phyloP scores from a whole-genome alignment of 257 asterid genomes.

The Euphrasia confusa region DNA sequence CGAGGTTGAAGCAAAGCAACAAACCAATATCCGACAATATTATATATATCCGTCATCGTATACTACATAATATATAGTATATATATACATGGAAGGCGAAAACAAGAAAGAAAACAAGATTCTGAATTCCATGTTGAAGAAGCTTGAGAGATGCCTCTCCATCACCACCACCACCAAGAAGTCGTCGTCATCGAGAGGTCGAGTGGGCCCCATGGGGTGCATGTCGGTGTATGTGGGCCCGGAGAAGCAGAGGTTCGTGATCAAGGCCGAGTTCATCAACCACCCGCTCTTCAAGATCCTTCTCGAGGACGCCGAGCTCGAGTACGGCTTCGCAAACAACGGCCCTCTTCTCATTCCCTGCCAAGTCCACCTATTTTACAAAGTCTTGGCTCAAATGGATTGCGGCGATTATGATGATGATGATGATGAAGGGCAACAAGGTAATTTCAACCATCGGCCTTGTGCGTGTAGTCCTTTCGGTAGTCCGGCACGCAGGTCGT shows the following conservation, averaged over 20 bases:
- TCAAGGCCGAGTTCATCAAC: constrained; percentile 19
- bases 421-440: neutral
- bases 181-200: neutral
- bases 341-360: constrained; percentile 63
- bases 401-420: constrained; percentile 10
- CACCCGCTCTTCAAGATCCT: constrained; percentile 68
- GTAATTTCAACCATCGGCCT: neutral
- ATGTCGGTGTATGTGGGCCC: neutral
- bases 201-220: constrained; percentile 30
- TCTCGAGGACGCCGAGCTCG: constrained; percentile 69
- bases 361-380: constrained; percentile 45
- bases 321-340: constrained; percentile 50
- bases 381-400: constrained; percentile 48
- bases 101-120: constrained; percentile 9
- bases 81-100: too few relatives aligned
- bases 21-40: neutral
- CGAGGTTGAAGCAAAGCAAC: constrained; percentile 32
- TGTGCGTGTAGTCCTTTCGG: constrained; percentile 25
- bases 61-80: too few relatives aligned
- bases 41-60: too few relatives aligned
- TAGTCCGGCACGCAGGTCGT: constrained; percentile 11
- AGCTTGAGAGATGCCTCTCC: constrained; percentile 31
- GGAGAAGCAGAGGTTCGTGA: constrained; percentile 5
- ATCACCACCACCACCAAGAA: constrained; percentile 8
- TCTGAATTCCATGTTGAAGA: constrained; percentile 21